Base-by-base conservation (phyloP, 306 rosid genomes). In the Hylodesmum podocarpum region DNA sequence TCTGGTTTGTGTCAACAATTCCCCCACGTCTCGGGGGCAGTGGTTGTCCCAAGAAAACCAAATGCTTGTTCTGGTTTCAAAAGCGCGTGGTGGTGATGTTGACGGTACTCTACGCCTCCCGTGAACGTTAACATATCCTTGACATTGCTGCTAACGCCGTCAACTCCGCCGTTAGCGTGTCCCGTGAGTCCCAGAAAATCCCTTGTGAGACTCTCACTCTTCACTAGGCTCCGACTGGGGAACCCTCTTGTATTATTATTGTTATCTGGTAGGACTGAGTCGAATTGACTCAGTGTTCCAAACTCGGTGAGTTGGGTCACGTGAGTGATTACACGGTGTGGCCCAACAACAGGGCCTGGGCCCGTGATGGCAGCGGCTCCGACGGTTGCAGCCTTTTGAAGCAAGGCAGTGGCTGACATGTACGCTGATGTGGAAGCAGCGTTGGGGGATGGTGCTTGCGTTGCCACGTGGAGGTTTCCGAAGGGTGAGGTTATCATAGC, bases 351-450 rank as follows among this genome's bases (percentile, higher is more conserved):
- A 47, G 62, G 16, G 21, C 24, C 5, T 14, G 77, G 49, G 33
- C 73, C 72, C 22, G 82, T 50, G 15, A 64, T 61, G 4, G 88
- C 72, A 62, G 85, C 77, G 66, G 83, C 65, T 15, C 94, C 91
- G 9, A 86, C 80, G n/a, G 91, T 86, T 8, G 97, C 96, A 61
- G 94, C 97, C 85, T 84, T 93, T 36, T 89, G 94, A 57, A 93
- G 97, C 16, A 93, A 80, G 5, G 92, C 94, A 18, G 97, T 90
- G 75, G 97, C 91, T 41, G 97, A 93, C 22, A 89, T 83, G 84
- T 89, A 87, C 6, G 90, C 79, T 61, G 93, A 81, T 57, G 83
- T 83, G 86, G 36, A 33, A 33, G 84, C 77, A 2, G 73, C 12
- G n/a, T 44, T 73, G 61, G 29, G 2, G 61, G n/a, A 43, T n/a